Conservation (phyloP, 78 protist species). For the Dictyostelium firmibasis region DNA sequence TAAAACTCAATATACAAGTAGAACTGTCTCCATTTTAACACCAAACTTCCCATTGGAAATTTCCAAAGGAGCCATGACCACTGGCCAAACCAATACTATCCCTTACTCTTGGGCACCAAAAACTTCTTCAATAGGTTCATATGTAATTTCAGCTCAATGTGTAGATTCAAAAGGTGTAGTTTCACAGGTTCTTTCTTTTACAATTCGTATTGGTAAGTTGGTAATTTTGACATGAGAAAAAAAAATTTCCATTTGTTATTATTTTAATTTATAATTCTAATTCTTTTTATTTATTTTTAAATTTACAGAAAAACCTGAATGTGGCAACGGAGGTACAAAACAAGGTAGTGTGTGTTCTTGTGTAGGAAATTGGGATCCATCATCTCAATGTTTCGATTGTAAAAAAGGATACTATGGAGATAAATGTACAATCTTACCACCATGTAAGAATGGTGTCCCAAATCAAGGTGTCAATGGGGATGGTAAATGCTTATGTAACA, state of each 20-base stretch:
- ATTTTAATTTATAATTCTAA: too few species aligned
- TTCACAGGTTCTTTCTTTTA: background rate
- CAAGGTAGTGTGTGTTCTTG: background rate
- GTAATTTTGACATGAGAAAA: background rate
- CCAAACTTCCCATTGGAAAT: background rate
- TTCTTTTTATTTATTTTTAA: too few species aligned
- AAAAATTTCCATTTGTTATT: too few species aligned
- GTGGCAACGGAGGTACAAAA: conserved; percentile 16
- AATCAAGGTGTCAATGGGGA: conserved; percentile 16
- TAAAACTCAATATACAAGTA: background rate
- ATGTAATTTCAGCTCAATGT: background rate
- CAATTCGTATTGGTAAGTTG: background rate
- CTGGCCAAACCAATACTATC: background rate
- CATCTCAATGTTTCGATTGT: conserved; percentile 10
- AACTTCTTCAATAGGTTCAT: background rate
- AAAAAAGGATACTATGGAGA: conserved; percentile 1
- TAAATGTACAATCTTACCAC: background rate
- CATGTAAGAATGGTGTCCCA: conserved; percentile 30
- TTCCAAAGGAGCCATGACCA: background rate
- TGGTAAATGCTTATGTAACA: conserved; percentile 46
- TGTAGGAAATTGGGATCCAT: background rate
- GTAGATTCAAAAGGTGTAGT: background rate
- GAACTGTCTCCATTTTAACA: background rate
- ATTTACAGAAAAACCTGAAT: conserved; percentile 22
- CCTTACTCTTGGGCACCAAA: conserved; percentile 7